These are phyloP conservation scores for Limnomonas spitsbergensis DNA, from an alignment of 139 green algal genomes.

Conservation along the genomic window DNA sequence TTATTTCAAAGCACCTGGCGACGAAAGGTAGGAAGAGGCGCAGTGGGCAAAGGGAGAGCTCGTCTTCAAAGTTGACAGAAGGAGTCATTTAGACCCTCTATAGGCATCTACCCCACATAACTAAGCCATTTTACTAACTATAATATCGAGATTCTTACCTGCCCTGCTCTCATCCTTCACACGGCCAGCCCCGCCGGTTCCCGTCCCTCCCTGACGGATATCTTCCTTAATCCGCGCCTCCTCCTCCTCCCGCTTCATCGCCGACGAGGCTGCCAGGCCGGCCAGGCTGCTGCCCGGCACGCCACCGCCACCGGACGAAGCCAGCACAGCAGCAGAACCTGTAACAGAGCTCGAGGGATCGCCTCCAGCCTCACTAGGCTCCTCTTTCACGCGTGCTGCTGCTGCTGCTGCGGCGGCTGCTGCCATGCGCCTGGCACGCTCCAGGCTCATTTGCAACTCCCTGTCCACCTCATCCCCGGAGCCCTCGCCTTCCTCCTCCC, in stretches of 20 bases:
- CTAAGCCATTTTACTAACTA: too few relatives aligned
- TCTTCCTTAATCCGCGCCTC: conserved; percentile 7
- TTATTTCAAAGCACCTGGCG: too few relatives aligned
- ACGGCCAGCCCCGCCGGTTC: too few relatives aligned
- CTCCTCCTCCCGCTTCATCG: conserved; percentile 5
- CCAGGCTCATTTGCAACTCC: conserved; percentile 27
- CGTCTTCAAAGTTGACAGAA: too few relatives aligned
- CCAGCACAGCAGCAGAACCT: neutral
- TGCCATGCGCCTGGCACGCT: conserved; percentile 4
- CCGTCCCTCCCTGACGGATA: too few relatives aligned
- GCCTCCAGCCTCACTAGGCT: neutral
- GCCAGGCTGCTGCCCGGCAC: neutral
- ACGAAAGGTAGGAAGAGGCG: too few relatives aligned
- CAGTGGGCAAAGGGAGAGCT: too few relatives aligned
- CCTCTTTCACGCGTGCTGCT: neutral
- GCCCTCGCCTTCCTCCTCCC: neutral
- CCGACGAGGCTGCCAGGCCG: neutral
- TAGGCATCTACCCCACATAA: too few relatives aligned
- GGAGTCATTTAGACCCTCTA: too few relatives aligned
- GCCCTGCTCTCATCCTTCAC: neutral
- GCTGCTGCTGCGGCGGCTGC: neutral
- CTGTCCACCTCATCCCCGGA: conserved; percentile 32
- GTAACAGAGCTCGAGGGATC: neutral
- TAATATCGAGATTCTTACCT: too few relatives aligned
- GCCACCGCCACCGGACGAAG: neutral